Evolutionary conservation across 331 rosid genomes (phyloP).

Genomic region (Quercus phellos): DNA sequence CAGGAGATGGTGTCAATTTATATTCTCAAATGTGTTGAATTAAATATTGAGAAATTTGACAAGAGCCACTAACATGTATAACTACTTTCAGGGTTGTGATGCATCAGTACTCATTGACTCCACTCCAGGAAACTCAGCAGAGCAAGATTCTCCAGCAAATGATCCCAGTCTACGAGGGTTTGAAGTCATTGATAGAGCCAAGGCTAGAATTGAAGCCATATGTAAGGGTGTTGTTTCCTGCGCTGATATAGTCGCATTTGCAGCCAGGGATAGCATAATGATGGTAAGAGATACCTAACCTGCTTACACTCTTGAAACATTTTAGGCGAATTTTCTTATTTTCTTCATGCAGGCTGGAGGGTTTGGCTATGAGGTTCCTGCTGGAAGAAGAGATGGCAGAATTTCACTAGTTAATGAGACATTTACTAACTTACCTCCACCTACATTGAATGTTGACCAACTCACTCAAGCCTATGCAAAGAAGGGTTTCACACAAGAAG

Average conservation of each 20-base stretch:
- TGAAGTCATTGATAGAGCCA: slow-evolving; percentile 64
- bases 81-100: slow-evolving; percentile 55
- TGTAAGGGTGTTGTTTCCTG: slow-evolving; percentile 64
- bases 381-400: slow-evolving; percentile 80
- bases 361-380: slow-evolving; percentile 61
- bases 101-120: slow-evolving; percentile 69
- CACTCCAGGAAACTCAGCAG: slow-evolving; percentile 54
- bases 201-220: slow-evolving; percentile 56
- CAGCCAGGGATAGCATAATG: slow-evolving; percentile 71
- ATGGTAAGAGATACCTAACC: slow-evolving; percentile 34
- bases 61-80: neutral
- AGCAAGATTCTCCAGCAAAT: slow-evolving; percentile 64
- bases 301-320: neutral
- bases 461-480: slow-evolving; percentile 49
- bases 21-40: neutral
- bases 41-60: neutral
- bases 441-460: slow-evolving; percentile 47
- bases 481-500: slow-evolving; percentile 67
- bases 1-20: too few relatives aligned
- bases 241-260: slow-evolving; percentile 70
- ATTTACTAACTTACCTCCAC: slow-evolving; percentile 47
- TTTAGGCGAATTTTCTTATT: neutral
- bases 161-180: slow-evolving; percentile 64
- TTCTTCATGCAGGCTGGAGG: slow-evolving; percentile 49
- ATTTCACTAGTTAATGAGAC: slow-evolving; percentile 54